Percentiles rank a stretch among this genome's conserved stretches.
These are phyloP conservation scores for Vaccinium darrowii DNA, from an alignment of 148 eudicot genomes.

Conservation along the genomic window DNA sequence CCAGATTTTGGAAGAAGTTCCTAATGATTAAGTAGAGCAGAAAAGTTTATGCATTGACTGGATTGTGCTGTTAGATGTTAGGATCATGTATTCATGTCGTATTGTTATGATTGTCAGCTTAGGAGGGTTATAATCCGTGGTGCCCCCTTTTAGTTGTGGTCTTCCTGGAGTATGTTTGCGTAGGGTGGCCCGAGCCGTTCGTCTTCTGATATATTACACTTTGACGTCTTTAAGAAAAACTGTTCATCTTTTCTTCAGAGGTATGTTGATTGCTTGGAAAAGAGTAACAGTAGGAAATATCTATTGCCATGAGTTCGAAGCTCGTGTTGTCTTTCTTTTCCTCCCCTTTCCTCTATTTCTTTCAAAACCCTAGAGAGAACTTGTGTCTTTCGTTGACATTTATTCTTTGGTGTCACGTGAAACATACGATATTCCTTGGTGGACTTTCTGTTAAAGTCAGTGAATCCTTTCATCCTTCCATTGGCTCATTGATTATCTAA, in stretches of 20 bases:
- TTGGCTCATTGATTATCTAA: neutral
- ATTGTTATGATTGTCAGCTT: neutral
- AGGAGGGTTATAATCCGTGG: neutral
- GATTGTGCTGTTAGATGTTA: neutral
- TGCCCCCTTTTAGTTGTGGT: neutral
- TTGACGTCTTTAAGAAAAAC: neutral
- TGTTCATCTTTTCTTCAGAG: neutral
- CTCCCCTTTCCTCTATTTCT: neutral
- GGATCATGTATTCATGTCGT: neutral
- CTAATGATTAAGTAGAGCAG: too few species aligned
- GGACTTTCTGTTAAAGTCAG: neutral
- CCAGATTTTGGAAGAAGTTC: too few species aligned
- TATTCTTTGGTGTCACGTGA: neutral
- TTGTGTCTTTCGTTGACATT: neutral
- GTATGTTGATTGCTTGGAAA: neutral
- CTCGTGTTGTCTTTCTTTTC: neutral
- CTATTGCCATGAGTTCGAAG: neutral
- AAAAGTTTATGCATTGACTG: neutral
- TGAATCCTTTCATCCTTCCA: neutral
- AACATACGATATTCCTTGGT: neutral
- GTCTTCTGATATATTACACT: neutral
- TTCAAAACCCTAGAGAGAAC: neutral
- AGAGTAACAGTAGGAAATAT: neutral
- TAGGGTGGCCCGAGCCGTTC: neutral
- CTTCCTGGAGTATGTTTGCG: neutral